Evolutionary conservation across 2,329 filamentous ascomycete species (phyloP), one percentile per base, ranked within the genome.

Genomic region (Pseudogymnoascus sp.): DNA sequence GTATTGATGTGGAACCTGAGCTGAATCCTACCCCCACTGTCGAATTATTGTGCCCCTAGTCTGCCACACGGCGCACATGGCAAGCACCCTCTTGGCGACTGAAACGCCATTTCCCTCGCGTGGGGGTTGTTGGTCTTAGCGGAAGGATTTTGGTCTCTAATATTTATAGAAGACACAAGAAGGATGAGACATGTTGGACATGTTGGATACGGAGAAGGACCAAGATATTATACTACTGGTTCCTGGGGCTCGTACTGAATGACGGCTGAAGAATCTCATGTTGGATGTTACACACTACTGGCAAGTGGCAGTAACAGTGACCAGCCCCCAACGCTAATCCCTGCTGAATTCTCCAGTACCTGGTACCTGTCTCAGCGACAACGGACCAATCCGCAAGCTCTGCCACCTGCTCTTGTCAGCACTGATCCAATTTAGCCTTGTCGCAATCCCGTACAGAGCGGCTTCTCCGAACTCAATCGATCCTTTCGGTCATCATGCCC

Each of bases 401-500:
- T 33, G 25, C 47, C 47, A 22, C 28, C 25, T 4, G 5, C 11
- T 33, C 28, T 18, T 1, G n/a, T 53, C 47, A 53, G 47, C 47
- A 9, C 22, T 8, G n/a, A 33, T n/a, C 28, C 28, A 53, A 28
- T 18, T 50, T 33, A 53, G 47, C 47, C 47, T 33, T 33, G 47
- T 33, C n/a, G n/a, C 12, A 11, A 53, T 12, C n/a, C 47, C 14
- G 30, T 53, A 33, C 25, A 53, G 28, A 18, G 47, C 47, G 47
- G 47, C 47, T 33, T 53, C 47, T n/a, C 47, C 47, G 47, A 53
- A 53, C 28, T 53, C 28, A 33, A 53, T 53, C 28, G 47, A 53
- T 53, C 47, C 47, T 53, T 33, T 53, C 47, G 2, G 25, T 12
- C n/a, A 18, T 18, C 25, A 18, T 18, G n/a, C 47, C 9, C 28